Conservation (phyloP, 2,329 filamentous ascomycete species). For the Cladosporium oxysporum region DNA sequence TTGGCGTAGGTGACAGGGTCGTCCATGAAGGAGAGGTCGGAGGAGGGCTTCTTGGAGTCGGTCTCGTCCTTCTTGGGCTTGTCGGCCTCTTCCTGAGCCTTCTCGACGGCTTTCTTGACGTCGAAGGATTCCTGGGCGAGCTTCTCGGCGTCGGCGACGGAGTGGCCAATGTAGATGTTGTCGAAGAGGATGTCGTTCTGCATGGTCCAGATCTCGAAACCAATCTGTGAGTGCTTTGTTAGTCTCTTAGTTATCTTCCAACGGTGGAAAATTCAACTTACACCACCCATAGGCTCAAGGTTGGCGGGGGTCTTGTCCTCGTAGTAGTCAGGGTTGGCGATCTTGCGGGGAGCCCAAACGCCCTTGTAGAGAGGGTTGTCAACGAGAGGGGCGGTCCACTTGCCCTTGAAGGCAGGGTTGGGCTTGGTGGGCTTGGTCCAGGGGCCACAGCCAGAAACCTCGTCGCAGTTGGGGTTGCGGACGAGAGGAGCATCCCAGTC, state of each 20-base stretch:
- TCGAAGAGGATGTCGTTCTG: constrained; percentile 98
- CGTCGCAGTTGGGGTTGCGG: constrained; percentile 93
- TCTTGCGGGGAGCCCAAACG: constrained; percentile 90
- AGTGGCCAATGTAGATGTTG: constrained; percentile 99
- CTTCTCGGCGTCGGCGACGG: constrained; percentile 85
- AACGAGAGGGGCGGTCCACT: constrained; percentile 89
- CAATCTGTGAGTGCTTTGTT: constrained; percentile 62
- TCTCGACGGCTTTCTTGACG: constrained; percentile 81
- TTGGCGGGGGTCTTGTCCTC: constrained; percentile 97
- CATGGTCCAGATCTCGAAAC: constrained; percentile 99
- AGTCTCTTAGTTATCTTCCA: constrained; percentile 13
- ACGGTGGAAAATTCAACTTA: constrained; percentile 56
- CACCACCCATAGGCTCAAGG: constrained; percentile 96
- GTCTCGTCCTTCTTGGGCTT: constrained; percentile 70
- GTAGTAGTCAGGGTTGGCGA: constrained; percentile 92
- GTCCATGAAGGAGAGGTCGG: constrained; percentile 83
- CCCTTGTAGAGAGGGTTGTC: constrained; percentile 99
- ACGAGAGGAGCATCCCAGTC: constrained; percentile 92
- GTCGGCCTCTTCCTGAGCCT: constrained; percentile 73
- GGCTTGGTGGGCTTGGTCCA: constrained; percentile 91
- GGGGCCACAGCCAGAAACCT: constrained; percentile 88
- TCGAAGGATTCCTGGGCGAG: constrained; percentile 87
- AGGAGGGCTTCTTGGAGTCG: constrained; percentile 67
- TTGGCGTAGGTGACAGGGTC: constrained; percentile 85
- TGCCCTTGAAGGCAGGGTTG: constrained; percentile 98